These are phyloP conservation scores for Lactarius hengduanensis DNA, from an alignment of 768 basidiomycete genomes.

Conservation along the genomic window DNA sequence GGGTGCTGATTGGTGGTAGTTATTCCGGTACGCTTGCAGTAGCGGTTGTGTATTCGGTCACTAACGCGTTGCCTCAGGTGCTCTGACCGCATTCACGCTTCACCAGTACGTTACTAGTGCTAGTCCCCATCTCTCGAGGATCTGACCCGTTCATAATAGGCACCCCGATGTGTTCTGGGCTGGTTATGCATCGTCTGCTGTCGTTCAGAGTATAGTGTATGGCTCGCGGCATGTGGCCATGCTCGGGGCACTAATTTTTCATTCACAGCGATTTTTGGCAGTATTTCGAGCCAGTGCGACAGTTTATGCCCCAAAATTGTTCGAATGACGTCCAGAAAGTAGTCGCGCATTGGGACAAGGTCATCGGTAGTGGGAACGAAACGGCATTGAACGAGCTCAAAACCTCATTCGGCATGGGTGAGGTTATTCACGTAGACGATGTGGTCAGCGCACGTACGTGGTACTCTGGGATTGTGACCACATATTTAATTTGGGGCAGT, in stretches of 20 bases:
- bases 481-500: conserved; percentile 52
- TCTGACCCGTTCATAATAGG: conserved; percentile 36
- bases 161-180: conserved; percentile 57
- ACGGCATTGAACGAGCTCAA: neutral
- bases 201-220: conserved; percentile 32
- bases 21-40: conserved; percentile 36
- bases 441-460: conserved; percentile 55
- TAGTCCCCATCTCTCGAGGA: neutral
- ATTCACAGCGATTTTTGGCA: conserved; percentile 44
- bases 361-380: neutral
- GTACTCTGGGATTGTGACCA: conserved; percentile 37
- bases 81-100: conserved; percentile 60
- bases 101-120: conserved; percentile 45
- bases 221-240: neutral
- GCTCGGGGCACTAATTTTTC: neutral
- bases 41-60: conserved; percentile 9
- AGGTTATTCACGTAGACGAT: conserved; percentile 61
- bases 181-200: conserved; percentile 46
- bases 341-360: neutral
- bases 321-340: conserved; percentile 55
- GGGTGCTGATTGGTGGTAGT: conserved; percentile 46
- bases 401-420: neutral
- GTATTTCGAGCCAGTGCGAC: conserved; percentile 58
- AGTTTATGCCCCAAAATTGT: conserved; percentile 70
- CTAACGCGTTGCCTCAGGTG: neutral